Percentiles rank a stretch among this genome's conserved stretches.
Evolutionary conservation across 2,329 filamentous ascomycete species (phyloP).

Genomic region (Pseudogymnoascus sp.): DNA sequence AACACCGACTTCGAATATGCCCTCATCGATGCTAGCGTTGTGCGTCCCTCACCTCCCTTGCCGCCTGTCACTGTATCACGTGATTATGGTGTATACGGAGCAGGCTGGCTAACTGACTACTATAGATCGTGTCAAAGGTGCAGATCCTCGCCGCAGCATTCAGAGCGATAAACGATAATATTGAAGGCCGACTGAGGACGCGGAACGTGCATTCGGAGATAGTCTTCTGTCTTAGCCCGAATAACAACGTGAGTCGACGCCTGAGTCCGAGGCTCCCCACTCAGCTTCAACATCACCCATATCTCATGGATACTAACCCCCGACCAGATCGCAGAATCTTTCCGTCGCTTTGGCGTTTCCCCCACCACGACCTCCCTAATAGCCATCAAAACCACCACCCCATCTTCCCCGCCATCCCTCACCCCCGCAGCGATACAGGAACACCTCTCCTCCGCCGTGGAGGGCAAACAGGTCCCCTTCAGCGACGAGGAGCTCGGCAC

Average conservation of each 20-base stretch:
- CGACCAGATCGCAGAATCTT: conserved; percentile 76
- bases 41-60: conserved; percentile 31
- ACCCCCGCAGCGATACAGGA: conserved; percentile 41
- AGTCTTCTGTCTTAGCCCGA: conserved; percentile 45
- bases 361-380: conserved; percentile 65
- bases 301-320: not conserved
- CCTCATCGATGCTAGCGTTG: conserved; percentile 76
- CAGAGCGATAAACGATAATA: conserved; percentile 39
- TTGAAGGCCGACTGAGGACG: conserved; percentile 35
- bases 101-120: not conserved
- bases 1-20: conserved; percentile 88
- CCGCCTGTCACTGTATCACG: conserved; percentile 11
- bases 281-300: conserved; percentile 2
- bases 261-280: not conserved
- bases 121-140: conserved; percentile 37
- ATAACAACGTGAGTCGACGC: conserved; percentile 40
- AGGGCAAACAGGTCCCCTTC: conserved; percentile 52
- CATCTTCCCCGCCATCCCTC: conserved; percentile 37
- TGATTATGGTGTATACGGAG: conserved; percentile 9
- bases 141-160: conserved; percentile 43
- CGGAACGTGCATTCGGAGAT: conserved; percentile 49
- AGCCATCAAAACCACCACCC: conserved; percentile 66
- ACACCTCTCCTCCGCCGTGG: conserved; percentile 54
- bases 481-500: conserved; percentile 53
- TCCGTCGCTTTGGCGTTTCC: conserved; percentile 76